These are phyloP conservation scores for Cajanus cajan DNA, from an alignment of 306 rosid species.

Conservation along the genomic window DNA sequence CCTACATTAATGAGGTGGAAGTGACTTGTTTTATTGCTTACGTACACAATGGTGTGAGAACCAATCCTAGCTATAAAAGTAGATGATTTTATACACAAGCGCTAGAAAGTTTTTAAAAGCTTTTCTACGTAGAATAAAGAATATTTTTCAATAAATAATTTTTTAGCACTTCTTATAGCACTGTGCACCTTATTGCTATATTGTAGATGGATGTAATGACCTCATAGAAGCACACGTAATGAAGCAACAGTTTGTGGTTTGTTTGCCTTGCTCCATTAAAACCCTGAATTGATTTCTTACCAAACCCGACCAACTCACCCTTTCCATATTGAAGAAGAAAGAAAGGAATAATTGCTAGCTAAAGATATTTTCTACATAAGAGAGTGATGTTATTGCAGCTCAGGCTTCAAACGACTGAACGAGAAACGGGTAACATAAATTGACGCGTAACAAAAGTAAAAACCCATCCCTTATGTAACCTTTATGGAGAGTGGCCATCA, in stretches of 20 bases:
- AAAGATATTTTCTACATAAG: background rate
- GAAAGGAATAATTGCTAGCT: background rate
- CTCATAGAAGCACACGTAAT: background rate
- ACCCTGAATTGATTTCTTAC: slow-evolving; percentile 8
- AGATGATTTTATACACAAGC: background rate
- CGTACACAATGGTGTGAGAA: background rate
- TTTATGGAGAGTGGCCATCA: background rate
- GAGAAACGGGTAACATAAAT: background rate
- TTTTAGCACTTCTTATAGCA: no score
- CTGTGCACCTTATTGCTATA: no score
- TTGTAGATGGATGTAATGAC: background rate
- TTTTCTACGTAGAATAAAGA: no score
- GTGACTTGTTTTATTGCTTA: background rate
- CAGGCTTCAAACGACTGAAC: background rate
- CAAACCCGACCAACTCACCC: slow-evolving; percentile 17
- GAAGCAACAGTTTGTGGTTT: background rate
- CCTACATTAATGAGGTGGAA: background rate
- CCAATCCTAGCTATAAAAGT: background rate
- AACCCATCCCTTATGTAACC: background rate
- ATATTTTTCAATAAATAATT: no score
- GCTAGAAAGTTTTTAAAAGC: no score
- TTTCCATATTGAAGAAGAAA: slow-evolving; percentile 12
- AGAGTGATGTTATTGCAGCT: background rate
- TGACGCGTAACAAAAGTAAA: background rate
- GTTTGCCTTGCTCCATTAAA: slow-evolving; percentile 7